Base-by-base conservation (phyloP, 2,329 filamentous ascomycete genomes). In the Colletotrichum euphorbiae region DNA sequence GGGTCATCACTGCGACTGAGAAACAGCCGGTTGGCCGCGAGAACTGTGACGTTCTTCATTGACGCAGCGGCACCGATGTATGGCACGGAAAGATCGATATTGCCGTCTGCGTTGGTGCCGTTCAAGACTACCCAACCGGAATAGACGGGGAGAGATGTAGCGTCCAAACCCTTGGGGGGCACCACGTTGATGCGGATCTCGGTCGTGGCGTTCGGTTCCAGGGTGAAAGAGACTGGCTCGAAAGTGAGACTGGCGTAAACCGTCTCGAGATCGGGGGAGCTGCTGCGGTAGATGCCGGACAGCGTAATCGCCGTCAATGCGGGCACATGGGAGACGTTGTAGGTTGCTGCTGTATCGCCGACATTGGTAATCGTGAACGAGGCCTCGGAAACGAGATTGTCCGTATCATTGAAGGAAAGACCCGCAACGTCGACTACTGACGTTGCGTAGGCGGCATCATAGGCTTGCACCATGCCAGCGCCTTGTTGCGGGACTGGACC, bases 361-460 rank as follows among this genome's bases (percentile, higher is more conserved):
- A 80, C 78, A 77, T 91, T 91, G 71, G 76, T 81, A 67, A 91
- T 80, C 24, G 80, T 83, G 73, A 91, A 88, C 69, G 83, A 82
- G 38, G 83, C 78, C 1, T 78, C 79, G 6, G 80, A 75, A 38
- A 77, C 75, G 67, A 89, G 84, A 78, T 90, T 75, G 70, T 86
- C 85, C 0, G 87, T 89, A 74, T 91, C 89, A 73, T 90, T 90
- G 77, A 90, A 90, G 3, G 86, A 83, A 12, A 91, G 77, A 73
- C 84, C 86, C 6, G 85, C 85, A 9, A 81, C 83, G 71, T 82
- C 84, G 21, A 90, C 77, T 6, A 86, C 73, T 2, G 84, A 84
- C 2, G 81, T 87, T 5, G 84, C 79, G 70, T 85, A 83, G 6
- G 87, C 85, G 6, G 87, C 86, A 68, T 89, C 85, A 69, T 84